A percentile compares a stretch with the other conserved stretches of the same genome.
These are phyloP conservation scores for Amoebophrya sp. DNA, from an alignment of 169 alveolate genomes.

Conservation along the genomic window DNA sequence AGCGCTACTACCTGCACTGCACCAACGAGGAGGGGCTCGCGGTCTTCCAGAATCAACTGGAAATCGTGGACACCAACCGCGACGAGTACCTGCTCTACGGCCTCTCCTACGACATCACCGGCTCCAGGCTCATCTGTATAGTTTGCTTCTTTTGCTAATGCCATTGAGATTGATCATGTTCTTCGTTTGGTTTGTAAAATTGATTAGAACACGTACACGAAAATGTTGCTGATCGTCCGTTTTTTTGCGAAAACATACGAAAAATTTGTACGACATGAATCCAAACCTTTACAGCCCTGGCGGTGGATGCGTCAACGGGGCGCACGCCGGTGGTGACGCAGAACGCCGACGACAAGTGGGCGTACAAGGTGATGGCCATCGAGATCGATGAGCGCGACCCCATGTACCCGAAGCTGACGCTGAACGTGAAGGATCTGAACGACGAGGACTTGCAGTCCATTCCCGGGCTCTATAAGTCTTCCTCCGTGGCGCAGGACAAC, in stretches of 20 bases:
- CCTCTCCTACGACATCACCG: background rate
- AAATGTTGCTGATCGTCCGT: too few relatives aligned
- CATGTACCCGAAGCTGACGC: background rate
- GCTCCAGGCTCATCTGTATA: background rate
- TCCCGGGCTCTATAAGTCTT: background rate
- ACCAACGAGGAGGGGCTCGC: background rate
- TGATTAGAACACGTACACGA: too few relatives aligned
- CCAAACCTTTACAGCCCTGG: too few relatives aligned
- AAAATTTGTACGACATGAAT: too few relatives aligned
- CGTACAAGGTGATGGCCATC: background rate
- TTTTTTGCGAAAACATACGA: too few relatives aligned
- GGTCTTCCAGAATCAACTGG: background rate
- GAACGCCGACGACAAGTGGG: constrained; percentile 23
- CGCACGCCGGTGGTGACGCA: constrained; percentile 15
- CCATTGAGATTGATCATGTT: too few relatives aligned
- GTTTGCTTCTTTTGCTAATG: too few relatives aligned
- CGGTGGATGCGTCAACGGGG: background rate
- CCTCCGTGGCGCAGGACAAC: constrained; percentile 26
- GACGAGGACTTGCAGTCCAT: constrained; percentile 14
- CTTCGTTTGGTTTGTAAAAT: too few relatives aligned
- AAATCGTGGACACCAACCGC: background rate
- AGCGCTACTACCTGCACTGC: constrained; percentile 23
- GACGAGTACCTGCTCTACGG: constrained; percentile 5
- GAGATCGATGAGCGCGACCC: background rate
- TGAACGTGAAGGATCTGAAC: background rate